Base-by-base conservation (phyloP, 306 rosid genomes). In the Abrus precatorius region DNA sequence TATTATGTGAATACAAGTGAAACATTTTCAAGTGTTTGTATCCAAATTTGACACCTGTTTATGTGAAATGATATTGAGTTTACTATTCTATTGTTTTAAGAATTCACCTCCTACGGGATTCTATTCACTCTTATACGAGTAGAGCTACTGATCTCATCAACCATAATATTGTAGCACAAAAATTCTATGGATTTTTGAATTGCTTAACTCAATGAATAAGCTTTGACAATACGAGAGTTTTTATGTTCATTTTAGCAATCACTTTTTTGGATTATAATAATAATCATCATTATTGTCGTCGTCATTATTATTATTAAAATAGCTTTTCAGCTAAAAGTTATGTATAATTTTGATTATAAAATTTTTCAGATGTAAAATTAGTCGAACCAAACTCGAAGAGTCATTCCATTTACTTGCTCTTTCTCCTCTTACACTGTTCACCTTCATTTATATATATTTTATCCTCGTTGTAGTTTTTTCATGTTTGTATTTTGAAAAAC, bases 1-100 rank as follows among this genome's bases (percentile, higher is more conserved):
- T 14, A 43, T 20, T 20, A 65, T 53, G 34, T 11, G 34, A 50
- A 54, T 72, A 54, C 72, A 63, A 40, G 36, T 40, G 47, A 48
- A 69, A 68, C 75, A 74, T 61, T 76, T 79, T 52, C 41, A 13
- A 74, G 14, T 71, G 52, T 47, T 64, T 74, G 64, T 59, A 54
- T 84, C 70, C 20, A 40, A 63, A 55, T 62, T 75, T 7, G 33
- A 27, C 53, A 56, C 54, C 52, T 61, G 65, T 85, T 77, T 66
- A 54, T 62, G 40, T 62, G 72, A 28, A 49, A 56, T 47, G 82
- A 20, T 28, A 65, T 59, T 75, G 60, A 64, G 63, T 69, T 38
- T 76, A 57, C 82, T 70, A 28, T 29, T 69, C 47, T 54, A 49
- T 32, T 83, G 70, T 40, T n/a, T 50, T 50, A 43, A 65, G 70